Conservation (phyloP, 306 rosid species). For the Malus sylvestris region DNA sequence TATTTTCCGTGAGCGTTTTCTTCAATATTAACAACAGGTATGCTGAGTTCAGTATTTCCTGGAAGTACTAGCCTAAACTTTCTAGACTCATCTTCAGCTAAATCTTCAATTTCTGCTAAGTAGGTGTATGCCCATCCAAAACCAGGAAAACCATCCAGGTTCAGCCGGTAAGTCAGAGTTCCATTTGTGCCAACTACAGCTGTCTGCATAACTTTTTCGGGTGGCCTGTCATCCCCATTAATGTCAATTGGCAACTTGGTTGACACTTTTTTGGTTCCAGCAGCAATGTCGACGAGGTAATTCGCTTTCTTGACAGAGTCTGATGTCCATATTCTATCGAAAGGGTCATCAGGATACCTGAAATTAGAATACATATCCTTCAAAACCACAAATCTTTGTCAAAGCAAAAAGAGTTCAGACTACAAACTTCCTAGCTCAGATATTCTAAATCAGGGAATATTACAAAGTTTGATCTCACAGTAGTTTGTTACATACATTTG, state of each 20-base stretch:
- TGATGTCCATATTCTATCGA: constrained; percentile 92
- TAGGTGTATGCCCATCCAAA: constrained; percentile 72
- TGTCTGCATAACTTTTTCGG: constrained; percentile 88
- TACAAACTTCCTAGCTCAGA: background rate
- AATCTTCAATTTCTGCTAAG: constrained; percentile 94
- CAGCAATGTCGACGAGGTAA: constrained; percentile 88
- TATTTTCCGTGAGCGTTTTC: constrained; percentile 88
- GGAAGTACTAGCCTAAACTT: constrained; percentile 87
- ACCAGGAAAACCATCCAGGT: constrained; percentile 90
- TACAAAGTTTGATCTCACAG: background rate
- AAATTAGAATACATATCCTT: constrained; percentile 12
- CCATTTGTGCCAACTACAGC: constrained; percentile 89
- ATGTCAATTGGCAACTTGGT: constrained; percentile 60
- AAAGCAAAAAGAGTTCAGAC: background rate
- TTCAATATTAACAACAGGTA: constrained; percentile 73
- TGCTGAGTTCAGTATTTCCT: constrained; percentile 61
- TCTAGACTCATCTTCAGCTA: constrained; percentile 56
- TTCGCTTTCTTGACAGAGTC: constrained; percentile 90
- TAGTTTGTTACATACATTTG: background rate
- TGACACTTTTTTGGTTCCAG: constrained; percentile 73
- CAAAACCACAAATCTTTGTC: background rate
- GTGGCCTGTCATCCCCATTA: constrained; percentile 64
- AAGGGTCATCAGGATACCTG: constrained; percentile 97
- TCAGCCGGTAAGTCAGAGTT: constrained; percentile 76
- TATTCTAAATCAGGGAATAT: background rate